Evolutionary conservation across 164 flowering plant genomes (phyloP).

Genomic region (Taxillus chinensis): DNA sequence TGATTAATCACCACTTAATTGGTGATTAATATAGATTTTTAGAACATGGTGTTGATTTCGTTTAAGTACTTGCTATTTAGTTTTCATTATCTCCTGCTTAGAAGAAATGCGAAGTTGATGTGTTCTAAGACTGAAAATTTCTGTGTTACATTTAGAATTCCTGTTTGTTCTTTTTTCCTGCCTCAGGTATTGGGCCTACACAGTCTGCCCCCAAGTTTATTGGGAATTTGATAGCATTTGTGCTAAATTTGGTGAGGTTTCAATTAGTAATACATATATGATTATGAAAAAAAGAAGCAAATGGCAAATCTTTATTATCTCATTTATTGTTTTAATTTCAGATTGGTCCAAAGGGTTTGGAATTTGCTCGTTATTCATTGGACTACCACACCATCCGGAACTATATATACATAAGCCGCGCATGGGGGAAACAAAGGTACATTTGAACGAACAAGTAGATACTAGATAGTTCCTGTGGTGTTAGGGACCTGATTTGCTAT

Average conservation of each 20-base stretch:
- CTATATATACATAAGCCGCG: conserved; percentile 66
- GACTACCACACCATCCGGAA: conserved; percentile 95
- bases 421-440: conserved; percentile 88
- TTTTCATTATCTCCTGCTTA: too few species aligned
- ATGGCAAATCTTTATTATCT: not conserved
- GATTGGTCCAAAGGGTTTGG: conserved; percentile 97
- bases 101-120: too few species aligned
- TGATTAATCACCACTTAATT: too few species aligned
- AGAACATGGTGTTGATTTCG: too few species aligned
- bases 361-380: conserved; percentile 91
- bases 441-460: not conserved
- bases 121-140: too few species aligned
- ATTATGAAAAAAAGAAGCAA: not conserved
- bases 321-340: conserved; percentile 10
- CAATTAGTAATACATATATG: not conserved
- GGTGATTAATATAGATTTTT: too few species aligned
- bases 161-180: not conserved
- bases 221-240: conserved; percentile 77
- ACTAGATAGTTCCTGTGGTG: too few species aligned
- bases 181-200: conserved; percentile 73
- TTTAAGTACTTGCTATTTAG: too few species aligned
- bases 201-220: conserved; percentile 83
- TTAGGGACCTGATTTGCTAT: too few species aligned
- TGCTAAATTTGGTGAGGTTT: conserved; percentile 62
- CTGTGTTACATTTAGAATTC: too few species aligned